phyloP scores from a whole-genome alignment of 306 rosid genomes.

The Arachis stenosperma region DNA sequence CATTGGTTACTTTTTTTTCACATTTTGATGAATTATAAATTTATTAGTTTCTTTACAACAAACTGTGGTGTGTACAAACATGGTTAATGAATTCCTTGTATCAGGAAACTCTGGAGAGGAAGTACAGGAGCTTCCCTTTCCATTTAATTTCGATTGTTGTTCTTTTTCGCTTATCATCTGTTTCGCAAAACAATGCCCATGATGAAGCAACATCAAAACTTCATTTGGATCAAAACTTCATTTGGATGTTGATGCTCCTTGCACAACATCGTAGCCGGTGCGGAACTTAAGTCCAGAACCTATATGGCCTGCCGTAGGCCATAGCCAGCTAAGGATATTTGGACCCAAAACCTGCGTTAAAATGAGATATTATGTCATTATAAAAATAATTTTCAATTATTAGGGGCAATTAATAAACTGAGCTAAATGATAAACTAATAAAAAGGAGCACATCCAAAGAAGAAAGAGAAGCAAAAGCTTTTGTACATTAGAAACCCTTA shows the following conservation, averaged over 20 bases:
- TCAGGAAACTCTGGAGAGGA: no score
- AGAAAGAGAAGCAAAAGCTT: constrained; percentile 18
- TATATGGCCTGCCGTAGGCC: constrained; percentile 72
- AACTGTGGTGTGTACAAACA: no score
- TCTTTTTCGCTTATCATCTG: no score
- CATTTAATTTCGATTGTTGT: no score
- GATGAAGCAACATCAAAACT: constrained; percentile 33
- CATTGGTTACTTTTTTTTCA: no score
- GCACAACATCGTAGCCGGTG: constrained; percentile 54
- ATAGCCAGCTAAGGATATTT: constrained; percentile 71
- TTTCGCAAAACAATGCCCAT: constrained; percentile 18
- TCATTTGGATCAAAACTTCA: constrained; percentile 54
- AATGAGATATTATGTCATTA: not conserved
- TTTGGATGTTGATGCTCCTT: constrained; percentile 50
- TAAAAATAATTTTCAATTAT: not conserved
- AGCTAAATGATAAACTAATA: not conserved
- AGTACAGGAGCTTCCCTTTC: no score
- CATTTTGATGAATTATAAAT: no score
- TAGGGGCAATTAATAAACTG: constrained; percentile 8
- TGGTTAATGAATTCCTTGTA: no score
- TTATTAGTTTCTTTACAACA: no score
- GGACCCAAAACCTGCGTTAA: constrained; percentile 83
- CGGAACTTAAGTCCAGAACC: constrained; percentile 82
- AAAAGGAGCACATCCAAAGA: constrained; percentile 14
- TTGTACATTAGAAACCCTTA: constrained; percentile 11